phyloP scores from a whole-genome alignment of 805 yeast species.

The Cyberlindnera euphorbiiphila region DNA sequence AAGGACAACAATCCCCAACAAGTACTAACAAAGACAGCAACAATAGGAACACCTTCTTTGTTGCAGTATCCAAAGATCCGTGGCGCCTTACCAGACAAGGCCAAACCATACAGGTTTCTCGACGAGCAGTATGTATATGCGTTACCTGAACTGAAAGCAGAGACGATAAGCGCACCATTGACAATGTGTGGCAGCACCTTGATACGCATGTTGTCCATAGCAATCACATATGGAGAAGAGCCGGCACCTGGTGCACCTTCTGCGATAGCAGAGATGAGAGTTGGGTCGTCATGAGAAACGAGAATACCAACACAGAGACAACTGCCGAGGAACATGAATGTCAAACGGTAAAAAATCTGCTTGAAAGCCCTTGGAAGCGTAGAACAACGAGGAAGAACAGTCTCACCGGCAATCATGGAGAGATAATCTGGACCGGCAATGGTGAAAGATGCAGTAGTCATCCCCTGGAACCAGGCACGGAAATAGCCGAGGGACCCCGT shows the following conservation, averaged over 20 bases:
- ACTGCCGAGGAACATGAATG: slow-evolving; percentile 67
- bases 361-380: slow-evolving; percentile 76
- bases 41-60: slow-evolving; percentile 66
- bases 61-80: slow-evolving; percentile 57
- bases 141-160: slow-evolving; percentile 83
- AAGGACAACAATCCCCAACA: slow-evolving; percentile 64
- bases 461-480: slow-evolving; percentile 67
- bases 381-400: slow-evolving; percentile 57
- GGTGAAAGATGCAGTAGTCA: slow-evolving; percentile 71
- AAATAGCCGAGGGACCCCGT: slow-evolving; percentile 60
- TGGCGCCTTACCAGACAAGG: slow-evolving; percentile 73
- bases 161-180: slow-evolving; percentile 68
- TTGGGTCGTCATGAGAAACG: slow-evolving; percentile 65
- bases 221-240: slow-evolving; percentile 79
- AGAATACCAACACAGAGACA: slow-evolving; percentile 76
- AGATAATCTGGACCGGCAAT: slow-evolving; percentile 86
- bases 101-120: slow-evolving; percentile 63
- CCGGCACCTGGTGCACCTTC: slow-evolving; percentile 71
- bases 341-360: slow-evolving; percentile 65
- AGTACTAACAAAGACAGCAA: slow-evolving; percentile 47
- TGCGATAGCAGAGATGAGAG: slow-evolving; percentile 51
- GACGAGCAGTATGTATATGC: slow-evolving; percentile 74
- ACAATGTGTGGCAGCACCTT: slow-evolving; percentile 70
- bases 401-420: slow-evolving; percentile 82
- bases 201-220: slow-evolving; percentile 68